Percentiles rank a stretch among this genome's conserved stretches.
phyloP scores from a whole-genome alignment of 441 rosid species.

The Jatropha multifida region DNA sequence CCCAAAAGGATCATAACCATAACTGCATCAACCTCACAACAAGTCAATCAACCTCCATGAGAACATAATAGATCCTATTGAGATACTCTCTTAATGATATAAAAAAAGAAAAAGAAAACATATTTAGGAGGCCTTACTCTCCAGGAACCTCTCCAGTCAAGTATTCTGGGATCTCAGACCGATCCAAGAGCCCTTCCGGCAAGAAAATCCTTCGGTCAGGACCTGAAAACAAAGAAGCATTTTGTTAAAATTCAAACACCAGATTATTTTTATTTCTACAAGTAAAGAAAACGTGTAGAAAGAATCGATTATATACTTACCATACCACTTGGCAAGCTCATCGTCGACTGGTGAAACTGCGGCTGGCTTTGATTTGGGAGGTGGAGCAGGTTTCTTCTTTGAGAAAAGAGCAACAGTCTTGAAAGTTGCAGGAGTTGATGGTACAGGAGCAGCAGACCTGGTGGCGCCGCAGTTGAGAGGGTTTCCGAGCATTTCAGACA shows the following conservation, averaged over 20 bases:
- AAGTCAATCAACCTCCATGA: neutral
- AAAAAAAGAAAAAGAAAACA: too few relatives aligned
- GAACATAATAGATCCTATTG: too few relatives aligned
- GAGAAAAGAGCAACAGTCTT: constrained; percentile 81
- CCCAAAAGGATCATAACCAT: constrained; percentile 97
- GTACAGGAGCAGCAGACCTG: constrained; percentile 50
- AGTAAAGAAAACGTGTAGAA: too few relatives aligned
- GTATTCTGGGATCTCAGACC: constrained; percentile 95
- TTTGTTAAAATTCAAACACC: too few relatives aligned
- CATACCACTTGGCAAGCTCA: constrained; percentile 98
- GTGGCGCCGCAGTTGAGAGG: constrained; percentile 58
- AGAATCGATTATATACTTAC: constrained; percentile 37
- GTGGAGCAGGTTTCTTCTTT: constrained; percentile 70
- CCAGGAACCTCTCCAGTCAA: constrained; percentile 97
- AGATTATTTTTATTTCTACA: too few relatives aligned
- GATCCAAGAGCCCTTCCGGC: constrained; percentile 91
- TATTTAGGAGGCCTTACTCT: constrained; percentile 56
- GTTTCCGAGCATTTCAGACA: constrained; percentile 81
- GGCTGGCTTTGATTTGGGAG: constrained; percentile 55
- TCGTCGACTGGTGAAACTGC: constrained; percentile 46
- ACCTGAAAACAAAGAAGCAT: constrained; percentile 41
- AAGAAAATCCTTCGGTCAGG: constrained; percentile 96
- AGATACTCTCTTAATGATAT: too few relatives aligned
- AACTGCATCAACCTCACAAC: constrained; percentile 45
- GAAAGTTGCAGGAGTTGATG: constrained; percentile 56